Conservation (phyloP, 2,329 filamentous ascomycete genomes). For the Alternaria metachromatica region DNA sequence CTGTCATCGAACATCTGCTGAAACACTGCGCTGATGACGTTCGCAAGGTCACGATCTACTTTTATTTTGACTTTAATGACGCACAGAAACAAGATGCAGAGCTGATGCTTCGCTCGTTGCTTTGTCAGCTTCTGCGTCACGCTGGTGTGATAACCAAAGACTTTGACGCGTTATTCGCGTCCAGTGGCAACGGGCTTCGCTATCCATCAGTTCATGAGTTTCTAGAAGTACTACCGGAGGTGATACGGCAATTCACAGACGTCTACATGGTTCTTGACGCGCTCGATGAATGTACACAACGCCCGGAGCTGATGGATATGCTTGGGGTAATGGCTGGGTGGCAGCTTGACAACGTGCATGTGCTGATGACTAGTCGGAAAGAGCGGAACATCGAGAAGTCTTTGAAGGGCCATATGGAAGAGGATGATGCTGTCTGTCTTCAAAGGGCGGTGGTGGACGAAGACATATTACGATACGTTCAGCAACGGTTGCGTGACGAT, state of each 20-base stretch:
- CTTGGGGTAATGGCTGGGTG: constrained; percentile 26
- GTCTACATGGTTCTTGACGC: constrained; percentile 35
- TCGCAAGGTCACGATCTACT: constrained; percentile 25
- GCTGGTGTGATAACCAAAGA: constrained; percentile 10
- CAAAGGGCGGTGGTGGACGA: constrained; percentile 33
- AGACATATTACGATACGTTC: constrained; percentile 39
- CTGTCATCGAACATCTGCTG: constrained; percentile 43
- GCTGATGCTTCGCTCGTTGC: constrained; percentile 47
- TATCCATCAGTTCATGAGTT: constrained; percentile 34
- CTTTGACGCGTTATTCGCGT: constrained; percentile 36
- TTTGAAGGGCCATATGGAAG: constrained; percentile 17
- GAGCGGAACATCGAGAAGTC: constrained; percentile 37
- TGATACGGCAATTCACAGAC: constrained; percentile 31
- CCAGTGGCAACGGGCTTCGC: constrained; percentile 24
- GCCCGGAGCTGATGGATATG: constrained; percentile 28
- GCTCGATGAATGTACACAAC: constrained; percentile 36
- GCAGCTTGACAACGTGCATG: constrained; percentile 30
- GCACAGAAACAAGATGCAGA: constrained; percentile 44
- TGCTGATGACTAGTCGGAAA: constrained; percentile 37
- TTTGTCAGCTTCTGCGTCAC: constrained; percentile 44
- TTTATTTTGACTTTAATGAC: constrained; percentile 50
- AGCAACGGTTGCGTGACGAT: constrained; percentile 44
- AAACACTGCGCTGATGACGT: constrained; percentile 15
- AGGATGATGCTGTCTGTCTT: constrained; percentile 25
- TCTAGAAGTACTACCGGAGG: constrained; percentile 23